phyloP scores from a whole-genome alignment of 192 early-diverging fungal genomes.

The Phycomyces blakesleeanus region DNA sequence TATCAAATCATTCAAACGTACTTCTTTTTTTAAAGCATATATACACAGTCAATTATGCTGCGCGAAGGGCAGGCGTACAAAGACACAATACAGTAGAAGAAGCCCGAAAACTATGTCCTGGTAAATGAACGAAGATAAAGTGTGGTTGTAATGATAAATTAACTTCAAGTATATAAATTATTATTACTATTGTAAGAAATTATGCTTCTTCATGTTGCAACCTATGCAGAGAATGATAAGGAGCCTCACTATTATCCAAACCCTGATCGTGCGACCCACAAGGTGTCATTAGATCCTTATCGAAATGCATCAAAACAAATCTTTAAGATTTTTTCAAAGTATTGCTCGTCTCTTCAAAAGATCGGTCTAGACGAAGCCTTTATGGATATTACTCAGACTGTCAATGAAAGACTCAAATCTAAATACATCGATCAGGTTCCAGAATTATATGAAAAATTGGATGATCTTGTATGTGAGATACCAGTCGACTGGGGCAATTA shows the following conservation, averaged over 20 bases:
- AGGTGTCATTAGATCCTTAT: slow-evolving; percentile 84
- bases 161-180: no score
- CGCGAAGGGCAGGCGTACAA: slow-evolving; percentile 73
- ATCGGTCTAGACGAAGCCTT: slow-evolving; percentile 87
- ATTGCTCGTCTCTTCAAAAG: slow-evolving; percentile 59
- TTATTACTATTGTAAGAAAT: no score
- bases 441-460: slow-evolving; percentile 27
- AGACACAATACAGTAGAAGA: slow-evolving; percentile 54
- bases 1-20: slow-evolving; percentile 4
- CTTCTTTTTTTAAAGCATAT: slow-evolving; percentile 4
- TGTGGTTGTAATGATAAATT: no score
- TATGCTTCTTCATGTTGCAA: slow-evolving; percentile 77
- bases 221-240: slow-evolving; percentile 63
- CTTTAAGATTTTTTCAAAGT: slow-evolving; percentile 62
- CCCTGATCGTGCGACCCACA: slow-evolving; percentile 74
- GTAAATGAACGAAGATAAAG: slow-evolving; percentile 26
- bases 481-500: slow-evolving; percentile 36
- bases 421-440: slow-evolving; percentile 33
- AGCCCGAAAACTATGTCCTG: slow-evolving; percentile 47
- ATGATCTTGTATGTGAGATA: slow-evolving; percentile 22
- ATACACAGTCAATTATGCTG: slow-evolving; percentile 82
- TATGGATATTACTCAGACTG: slow-evolving; percentile 75
- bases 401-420: slow-evolving; percentile 53
- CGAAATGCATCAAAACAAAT: slow-evolving; percentile 68
- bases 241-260: slow-evolving; percentile 65